Evolutionary conservation across 768 basidiomycete genomes (phyloP).

Genomic region (Cystofilobasidium capitatum): DNA sequence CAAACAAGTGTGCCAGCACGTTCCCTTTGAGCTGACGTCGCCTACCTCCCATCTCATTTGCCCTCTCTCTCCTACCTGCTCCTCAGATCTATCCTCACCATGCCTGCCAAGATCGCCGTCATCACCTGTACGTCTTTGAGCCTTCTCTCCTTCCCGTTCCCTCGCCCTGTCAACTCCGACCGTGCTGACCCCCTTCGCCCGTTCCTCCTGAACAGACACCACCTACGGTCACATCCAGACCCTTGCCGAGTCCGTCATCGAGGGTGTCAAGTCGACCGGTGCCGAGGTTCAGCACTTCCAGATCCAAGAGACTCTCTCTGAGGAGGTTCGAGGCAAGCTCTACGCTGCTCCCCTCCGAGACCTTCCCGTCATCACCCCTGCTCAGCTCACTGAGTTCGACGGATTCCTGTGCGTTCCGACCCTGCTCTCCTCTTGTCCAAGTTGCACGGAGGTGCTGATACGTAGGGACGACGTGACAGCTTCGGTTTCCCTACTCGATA

Average conservation of each 20-base stretch:
- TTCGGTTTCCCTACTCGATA: conserved; percentile 20
- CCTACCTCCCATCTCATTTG: no score
- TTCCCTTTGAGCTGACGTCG: no score
- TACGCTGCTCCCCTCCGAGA: conserved; percentile 20
- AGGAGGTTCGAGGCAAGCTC: conserved; percentile 26
- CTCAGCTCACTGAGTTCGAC: conserved; percentile 14
- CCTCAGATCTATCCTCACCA: no score
- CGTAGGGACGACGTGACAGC: background rate
- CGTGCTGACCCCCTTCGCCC: no score
- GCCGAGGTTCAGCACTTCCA: conserved; percentile 10
- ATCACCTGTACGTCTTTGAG: conserved; percentile 9
- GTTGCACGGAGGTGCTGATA: background rate
- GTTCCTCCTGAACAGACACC: background rate
- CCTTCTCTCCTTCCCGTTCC: no score
- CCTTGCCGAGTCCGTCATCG: conserved; percentile 11
- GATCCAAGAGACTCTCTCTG: conserved; percentile 26
- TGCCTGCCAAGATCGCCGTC: conserved; percentile 11
- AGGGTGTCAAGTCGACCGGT: background rate
- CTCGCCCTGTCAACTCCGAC: no score
- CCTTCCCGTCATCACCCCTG: conserved; percentile 12
- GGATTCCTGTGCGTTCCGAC: background rate
- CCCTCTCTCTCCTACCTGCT: no score
- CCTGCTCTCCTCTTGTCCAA: background rate
- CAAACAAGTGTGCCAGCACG: no score
- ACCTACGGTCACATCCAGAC: conserved; percentile 23